Conservation (phyloP, 106 monocot genomes). For the Gastrodia elata region DNA sequence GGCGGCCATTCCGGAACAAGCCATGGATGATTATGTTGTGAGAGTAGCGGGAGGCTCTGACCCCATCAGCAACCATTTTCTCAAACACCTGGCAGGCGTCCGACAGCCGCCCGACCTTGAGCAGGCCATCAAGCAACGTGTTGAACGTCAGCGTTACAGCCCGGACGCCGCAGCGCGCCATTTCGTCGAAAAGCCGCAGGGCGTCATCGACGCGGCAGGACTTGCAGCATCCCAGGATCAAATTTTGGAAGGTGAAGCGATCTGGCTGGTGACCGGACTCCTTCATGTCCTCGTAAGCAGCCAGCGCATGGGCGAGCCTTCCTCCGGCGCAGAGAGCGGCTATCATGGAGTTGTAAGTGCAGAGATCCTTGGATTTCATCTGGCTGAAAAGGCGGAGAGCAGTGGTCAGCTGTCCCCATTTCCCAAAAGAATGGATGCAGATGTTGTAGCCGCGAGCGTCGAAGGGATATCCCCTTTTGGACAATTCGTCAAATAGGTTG, state of each 20-base stretch:
- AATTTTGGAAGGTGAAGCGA: constrained; percentile 44
- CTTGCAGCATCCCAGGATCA: constrained; percentile 59
- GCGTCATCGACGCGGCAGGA: constrained; percentile 49
- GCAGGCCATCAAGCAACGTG: constrained; percentile 58
- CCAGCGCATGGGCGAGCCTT: constrained; percentile 36
- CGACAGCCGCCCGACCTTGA: constrained; percentile 61
- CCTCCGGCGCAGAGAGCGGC: constrained; percentile 41
- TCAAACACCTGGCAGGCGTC: constrained; percentile 83
- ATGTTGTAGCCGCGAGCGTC: constrained; percentile 47
- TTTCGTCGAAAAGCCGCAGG: constrained; percentile 47
- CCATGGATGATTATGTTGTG: constrained; percentile 90
- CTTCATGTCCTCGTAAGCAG: constrained; percentile 63
- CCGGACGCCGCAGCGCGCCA: constrained; percentile 35
- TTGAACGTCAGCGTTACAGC: constrained; percentile 62
- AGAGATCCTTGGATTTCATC: constrained; percentile 64
- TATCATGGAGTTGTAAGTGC: constrained; percentile 67
- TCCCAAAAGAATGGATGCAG: constrained; percentile 69
- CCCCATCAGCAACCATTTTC: constrained; percentile 68
- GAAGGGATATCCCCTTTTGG: constrained; percentile 23
- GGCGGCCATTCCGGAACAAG: constrained; percentile 53
- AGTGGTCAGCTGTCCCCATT: constrained; percentile 31
- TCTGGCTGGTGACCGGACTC: constrained; percentile 54
- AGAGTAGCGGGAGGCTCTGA: constrained; percentile 45
- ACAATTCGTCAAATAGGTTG: constrained; percentile 62
- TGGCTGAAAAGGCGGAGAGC: constrained; percentile 59